Evolutionary conservation across 2,329 filamentous ascomycete genomes (phyloP), one percentile per base, ranked within the genome.

Genomic region (Moelleriella libera): DNA sequence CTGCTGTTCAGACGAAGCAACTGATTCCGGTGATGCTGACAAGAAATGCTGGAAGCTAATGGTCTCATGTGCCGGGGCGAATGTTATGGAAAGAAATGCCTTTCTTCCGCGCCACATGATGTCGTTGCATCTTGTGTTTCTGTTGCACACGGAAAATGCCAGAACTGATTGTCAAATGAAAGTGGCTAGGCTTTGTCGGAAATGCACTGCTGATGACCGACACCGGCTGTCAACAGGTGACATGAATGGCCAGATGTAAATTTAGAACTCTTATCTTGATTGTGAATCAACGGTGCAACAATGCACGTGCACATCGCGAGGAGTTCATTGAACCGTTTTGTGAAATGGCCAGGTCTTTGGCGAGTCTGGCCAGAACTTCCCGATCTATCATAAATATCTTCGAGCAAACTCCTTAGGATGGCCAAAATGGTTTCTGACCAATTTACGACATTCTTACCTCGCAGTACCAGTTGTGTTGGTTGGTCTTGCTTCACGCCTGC

Each of bases 401-500:
- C 34, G 2, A 37, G 12, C 4, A 37, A 12, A 37, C 34, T 37
- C 12, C 5, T 37, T 4, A 37, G 34, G 8, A 37, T 37, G 34
- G 34, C 34, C 34, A 8, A 9, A 3, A 4, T 14, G n/a, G n/a
- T 7, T 12, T 14, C 40, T 9, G 9, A 14, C 6, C 40, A 14
- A 37, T 37, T 39, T 30, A 12, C 45, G 43, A 39, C 21, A n/a
- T 5, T n/a, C 34, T 12, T 39, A 39, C 14, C 28, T 11, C 47
- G 42, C 14, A 28, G 28, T 14, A n/a, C 5, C 31, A 34, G 49
- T 8, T 68, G 62, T 50, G 49, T 53, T 3, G 60, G 64, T 9
- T 71, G 66, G 66, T 49, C 56, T 41, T 71, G 68, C 49, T 56
- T 70, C n/a, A 66, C 55, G 30, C 43, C 52, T 8, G 52, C 60